Base-by-base conservation (phyloP, 192 early-diverging fungal genomes). In the Coemansia sp. region DNA sequence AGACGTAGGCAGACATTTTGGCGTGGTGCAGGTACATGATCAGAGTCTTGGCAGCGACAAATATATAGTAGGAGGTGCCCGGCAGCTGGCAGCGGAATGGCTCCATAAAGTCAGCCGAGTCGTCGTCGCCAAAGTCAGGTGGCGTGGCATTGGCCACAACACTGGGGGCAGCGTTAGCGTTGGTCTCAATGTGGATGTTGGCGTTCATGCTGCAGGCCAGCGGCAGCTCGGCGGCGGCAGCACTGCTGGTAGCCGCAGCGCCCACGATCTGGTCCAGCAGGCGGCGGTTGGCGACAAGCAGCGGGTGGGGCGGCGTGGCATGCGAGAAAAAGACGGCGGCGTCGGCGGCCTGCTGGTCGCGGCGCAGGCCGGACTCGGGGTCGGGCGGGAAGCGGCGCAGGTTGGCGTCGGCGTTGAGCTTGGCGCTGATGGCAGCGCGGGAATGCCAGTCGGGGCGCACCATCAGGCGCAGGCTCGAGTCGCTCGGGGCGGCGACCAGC, bases 11-110 rank as follows among this genome's bases (percentile, higher is more conserved):
- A 9, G 82, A 84, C 82, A 79, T 78, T 59, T 84, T 78, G 36
- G 82, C 76, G 46, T 80, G 83, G 78, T 85, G 78, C 67, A 80
- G 63, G 43, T 85, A 80, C 83, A 85, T 85, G 75, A 85, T 85
- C 54, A 85, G 73, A 3, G 83, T 75, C 75, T 85, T 85, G 29
- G 83, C 78, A 1, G 83, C 83, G 61, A 85, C 65, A 66, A 85
- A 85, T 8, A 85, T 44, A 64, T 65, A 85, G 72, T 85, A 85
- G 57, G 78, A 42, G 7, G 78, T 80, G 78, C 67, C 66, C 7
- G 66, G 36, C 20, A 80, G 72, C 75, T 85, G 78, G 72, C 73
- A 73, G 63, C 78, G 77, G 78, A 80, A 85, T 16, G 83, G 83
- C 22, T 79, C 78, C 68, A 74, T 71, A 16, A 31, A 8, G 51